These are phyloP conservation scores for Macrocybe gigantea DNA, from an alignment of 768 basidiomycete genomes.

Conservation along the genomic window DNA sequence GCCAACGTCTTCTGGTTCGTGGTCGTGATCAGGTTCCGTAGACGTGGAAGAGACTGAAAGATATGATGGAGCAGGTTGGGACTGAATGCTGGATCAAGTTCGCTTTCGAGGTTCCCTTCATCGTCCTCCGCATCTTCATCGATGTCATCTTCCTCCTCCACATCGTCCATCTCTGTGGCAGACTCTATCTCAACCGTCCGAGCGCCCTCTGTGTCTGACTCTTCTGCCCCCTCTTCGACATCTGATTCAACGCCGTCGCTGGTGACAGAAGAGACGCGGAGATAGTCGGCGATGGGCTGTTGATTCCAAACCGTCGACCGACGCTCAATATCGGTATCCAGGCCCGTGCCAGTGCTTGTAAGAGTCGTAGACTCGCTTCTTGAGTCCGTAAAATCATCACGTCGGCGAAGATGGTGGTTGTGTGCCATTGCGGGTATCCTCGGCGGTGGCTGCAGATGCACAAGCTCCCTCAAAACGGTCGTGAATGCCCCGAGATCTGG, in stretches of 20 bases:
- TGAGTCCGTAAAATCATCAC: not conserved
- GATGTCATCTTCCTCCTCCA: not conserved
- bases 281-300: slow-evolving; percentile 51
- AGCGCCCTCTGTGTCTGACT: slow-evolving; percentile 29
- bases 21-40: not conserved
- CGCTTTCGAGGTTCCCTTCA: not conserved
- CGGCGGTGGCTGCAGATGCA: slow-evolving; percentile 27
- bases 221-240: not conserved
- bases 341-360: slow-evolving; percentile 17
- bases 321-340: slow-evolving; percentile 10
- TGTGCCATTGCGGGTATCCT: slow-evolving; percentile 5
- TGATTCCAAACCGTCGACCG: slow-evolving; percentile 66
- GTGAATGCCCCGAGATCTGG: slow-evolving; percentile 73
- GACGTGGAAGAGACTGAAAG: slow-evolving; percentile 1
- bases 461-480: slow-evolving; percentile 62
- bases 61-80: slow-evolving; percentile 4
- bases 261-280: slow-evolving; percentile 19
- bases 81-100: not conserved
- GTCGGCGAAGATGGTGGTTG: not conserved
- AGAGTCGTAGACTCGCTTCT: slow-evolving; percentile 16
- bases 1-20: not conserved
- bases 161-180: slow-evolving; percentile 9
- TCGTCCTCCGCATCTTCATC: slow-evolving; percentile 1
- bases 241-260: not conserved
- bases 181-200: slow-evolving; percentile 30